These are phyloP conservation scores for Isatis tinctoria DNA, from an alignment of 345 rosid species.

Conservation along the genomic window DNA sequence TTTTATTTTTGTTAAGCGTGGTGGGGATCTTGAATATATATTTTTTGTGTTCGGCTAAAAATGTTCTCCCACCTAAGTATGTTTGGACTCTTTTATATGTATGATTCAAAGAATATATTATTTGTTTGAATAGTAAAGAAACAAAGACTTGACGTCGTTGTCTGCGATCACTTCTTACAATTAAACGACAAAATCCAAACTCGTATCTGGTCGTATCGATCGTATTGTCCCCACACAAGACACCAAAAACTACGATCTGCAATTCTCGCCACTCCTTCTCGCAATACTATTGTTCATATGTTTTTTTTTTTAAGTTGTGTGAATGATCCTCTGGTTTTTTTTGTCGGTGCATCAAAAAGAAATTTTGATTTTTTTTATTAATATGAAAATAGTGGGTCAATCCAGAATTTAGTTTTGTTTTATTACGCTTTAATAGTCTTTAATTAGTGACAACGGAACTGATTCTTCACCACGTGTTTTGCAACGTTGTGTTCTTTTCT, in stretches of 20 bases:
- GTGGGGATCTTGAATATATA: not conserved
- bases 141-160: constrained; percentile 13
- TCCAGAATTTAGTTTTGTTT: constrained; percentile 12
- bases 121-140: constrained; percentile 1
- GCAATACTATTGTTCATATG: not conserved
- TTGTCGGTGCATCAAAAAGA: constrained; percentile 29
- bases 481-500: not conserved
- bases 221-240: constrained; percentile 21
- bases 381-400: constrained; percentile 6
- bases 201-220: constrained; percentile 22
- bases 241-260: constrained; percentile 23
- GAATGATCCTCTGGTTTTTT: not conserved
- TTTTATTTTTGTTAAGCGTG: not conserved
- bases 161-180: constrained; percentile 14
- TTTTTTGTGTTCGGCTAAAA: not conserved
- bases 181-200: constrained; percentile 20
- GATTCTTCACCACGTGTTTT: constrained; percentile 32
- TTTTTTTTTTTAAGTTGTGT: not conserved
- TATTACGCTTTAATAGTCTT: constrained; percentile 6
- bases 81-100: not conserved
- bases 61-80: not conserved
- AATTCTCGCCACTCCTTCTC: constrained; percentile 23
- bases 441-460: constrained; percentile 26
- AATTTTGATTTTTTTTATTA: not conserved
- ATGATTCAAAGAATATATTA: not conserved